Base-by-base conservation (phyloP, 257 asterid species). In the Buddleja alternifolia region DNA sequence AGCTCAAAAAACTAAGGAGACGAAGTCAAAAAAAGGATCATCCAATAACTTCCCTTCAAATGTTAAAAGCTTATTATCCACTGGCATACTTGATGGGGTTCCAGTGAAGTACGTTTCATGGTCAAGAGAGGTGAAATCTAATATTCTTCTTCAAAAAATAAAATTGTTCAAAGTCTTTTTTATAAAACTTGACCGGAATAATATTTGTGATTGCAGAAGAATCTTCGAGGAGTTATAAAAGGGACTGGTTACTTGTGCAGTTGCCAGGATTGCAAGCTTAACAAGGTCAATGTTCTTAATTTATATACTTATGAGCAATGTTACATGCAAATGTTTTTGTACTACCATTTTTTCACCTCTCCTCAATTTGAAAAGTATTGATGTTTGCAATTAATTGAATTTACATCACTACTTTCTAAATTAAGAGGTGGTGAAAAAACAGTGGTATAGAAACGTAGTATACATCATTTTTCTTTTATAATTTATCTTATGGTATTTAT, bases 11-110 rank as follows among this genome's bases (percentile, higher is more conserved):
- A 63, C 44, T 48, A 91, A 84, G 76, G 89, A 73, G 74, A 71
- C 45, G 63, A 87, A 81, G 81, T 16, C 77, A 8, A 83, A 84
- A 69, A 87, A 75, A 74, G 73, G 52, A 20, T 16, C 82, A 4
- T 67, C 86, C 1, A 81, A 75, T 66, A 83, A 76, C 75, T 93
- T 90, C 66, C 97, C 97, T 51, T 45, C 92, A 37, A 83, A 90
- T 72, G 95, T 93, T 44, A 93, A 81, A 73, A 81, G 83, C 71
- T 78, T 93, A 71, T 71, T 93, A 53, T 82, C 92, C 34, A 90
- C 97, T 69, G 93, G 96, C 62, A 86, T 90, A 59, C 84, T 88
- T 63, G 93, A 93, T 81, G 98, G 97, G 60, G 92, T 90, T 68
- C 89, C 96, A 0, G 94, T 93, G 80, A 93, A 84, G 77, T 93